These are phyloP conservation scores for Mycena vulgaris DNA, from an alignment of 768 basidiomycete genomes.

Conservation along the genomic window DNA sequence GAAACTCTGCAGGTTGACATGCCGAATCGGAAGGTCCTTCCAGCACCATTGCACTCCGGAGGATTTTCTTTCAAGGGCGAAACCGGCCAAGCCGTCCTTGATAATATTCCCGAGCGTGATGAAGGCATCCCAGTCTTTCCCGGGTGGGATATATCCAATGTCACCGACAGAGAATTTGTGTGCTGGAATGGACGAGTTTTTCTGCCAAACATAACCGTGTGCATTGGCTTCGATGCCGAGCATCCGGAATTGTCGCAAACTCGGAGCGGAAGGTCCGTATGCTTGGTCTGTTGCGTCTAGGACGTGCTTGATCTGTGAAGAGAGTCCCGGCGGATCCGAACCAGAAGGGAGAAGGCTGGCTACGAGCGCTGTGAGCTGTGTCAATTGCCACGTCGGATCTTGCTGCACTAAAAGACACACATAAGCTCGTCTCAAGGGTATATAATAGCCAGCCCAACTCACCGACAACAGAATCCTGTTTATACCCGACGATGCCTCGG, in stretches of 20 bases:
- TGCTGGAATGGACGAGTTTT: conserved; percentile 54
- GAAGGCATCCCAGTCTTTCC: conserved; percentile 55
- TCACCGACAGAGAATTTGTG: conserved; percentile 61
- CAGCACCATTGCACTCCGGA: conserved; percentile 56
- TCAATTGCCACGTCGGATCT: conserved; percentile 50
- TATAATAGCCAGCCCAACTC: conserved; percentile 16
- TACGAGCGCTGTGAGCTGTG: conserved; percentile 58
- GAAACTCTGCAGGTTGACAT: conserved; percentile 52
- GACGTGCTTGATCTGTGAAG: conserved; percentile 49
- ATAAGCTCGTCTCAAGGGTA: background rate
- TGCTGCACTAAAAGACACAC: conserved; percentile 41
- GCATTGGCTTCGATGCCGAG: conserved; percentile 51
- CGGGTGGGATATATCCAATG: conserved; percentile 58
- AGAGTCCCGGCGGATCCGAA: conserved; percentile 47
- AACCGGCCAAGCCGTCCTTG: conserved; percentile 43
- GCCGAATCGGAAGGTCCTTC: conserved; percentile 49
- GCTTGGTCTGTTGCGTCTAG: conserved; percentile 45
- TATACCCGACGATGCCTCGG: conserved; percentile 49
- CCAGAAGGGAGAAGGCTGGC: conserved; percentile 56
- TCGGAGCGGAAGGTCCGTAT: conserved; percentile 42
- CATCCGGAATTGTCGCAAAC: conserved; percentile 56
- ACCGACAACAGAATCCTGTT: conserved; percentile 34
- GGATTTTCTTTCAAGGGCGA: conserved; percentile 43
- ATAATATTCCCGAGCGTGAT: conserved; percentile 57
- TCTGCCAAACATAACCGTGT: conserved; percentile 59